Base-by-base conservation (phyloP, 495 filamentous ascomycete genomes). In the Amphirosellinia nigrospora region DNA sequence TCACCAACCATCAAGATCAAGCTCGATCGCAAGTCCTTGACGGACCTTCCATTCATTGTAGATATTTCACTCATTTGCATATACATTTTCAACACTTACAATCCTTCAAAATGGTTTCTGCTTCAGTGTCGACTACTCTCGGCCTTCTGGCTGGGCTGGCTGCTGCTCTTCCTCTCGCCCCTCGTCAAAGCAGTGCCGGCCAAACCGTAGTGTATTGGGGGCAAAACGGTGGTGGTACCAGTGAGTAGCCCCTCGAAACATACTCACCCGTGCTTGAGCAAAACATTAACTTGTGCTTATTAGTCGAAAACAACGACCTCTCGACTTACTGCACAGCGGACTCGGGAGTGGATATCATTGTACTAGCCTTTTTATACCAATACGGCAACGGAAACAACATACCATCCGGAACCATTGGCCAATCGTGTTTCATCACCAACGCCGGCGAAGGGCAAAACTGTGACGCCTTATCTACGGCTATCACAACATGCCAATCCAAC, bases 321-420 rank as follows among this genome's bases (percentile, higher is more conserved):
- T 78, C 80, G 19, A 66, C 78, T 15, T 84, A 84, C 66, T 84
- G 82, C 55, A 78, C 68, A 1, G 61, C 78, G 11, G 74, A 73
- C 32, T 64, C 81, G 0, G 82, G 79, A 11, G 78, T 86, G n/a
- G 80, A 86, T 65, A 82, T 87, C 30, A 76, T 89, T 59, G 82
- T 86, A 19, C 77, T 89, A 4, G 80, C 87, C 21, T 88, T 89
- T 75, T 62, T 89, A 21, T 82, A 80, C 68, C 34, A 71, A 11
- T 87, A 77, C 71, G 78, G 77, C 6, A 75, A 67, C 32, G 78
- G 78, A 11, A 62, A 71, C 13, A 70, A 70, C 30, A 82, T 80
- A 61, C 83, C 83, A 28, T 74, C 75, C 13, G 74, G 81, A 30
- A 77, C 78, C 19, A 72, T 82, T 65, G 82, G 81, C 64, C 82